phyloP scores from a whole-genome alignment of 257 asterid genomes.

The Salvia hispanica region DNA sequence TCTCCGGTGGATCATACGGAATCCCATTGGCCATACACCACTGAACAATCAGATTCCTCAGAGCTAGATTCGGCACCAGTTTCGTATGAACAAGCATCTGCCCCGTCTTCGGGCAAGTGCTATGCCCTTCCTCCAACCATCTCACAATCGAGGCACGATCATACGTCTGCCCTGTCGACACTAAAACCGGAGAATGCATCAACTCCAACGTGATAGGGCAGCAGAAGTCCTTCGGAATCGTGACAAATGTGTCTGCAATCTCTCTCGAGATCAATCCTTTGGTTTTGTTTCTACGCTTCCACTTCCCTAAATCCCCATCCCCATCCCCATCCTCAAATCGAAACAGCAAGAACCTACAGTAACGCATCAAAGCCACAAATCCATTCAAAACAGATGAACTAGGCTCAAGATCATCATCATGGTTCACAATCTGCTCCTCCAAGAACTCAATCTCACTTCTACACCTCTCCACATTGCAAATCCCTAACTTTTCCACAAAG shows the following conservation, averaged over 20 bases:
- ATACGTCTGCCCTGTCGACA: constrained; percentile 91
- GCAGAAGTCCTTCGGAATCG: constrained; percentile 78
- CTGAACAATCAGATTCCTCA: constrained; percentile 69
- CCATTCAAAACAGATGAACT: constrained; percentile 63
- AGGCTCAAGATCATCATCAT: constrained; percentile 86
- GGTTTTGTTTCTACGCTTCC: constrained; percentile 48
- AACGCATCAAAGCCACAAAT: constrained; percentile 69
- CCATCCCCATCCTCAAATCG: constrained; percentile 77
- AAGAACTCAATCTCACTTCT: constrained; percentile 78
- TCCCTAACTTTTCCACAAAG: constrained; percentile 59
- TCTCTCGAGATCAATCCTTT: constrained; percentile 58
- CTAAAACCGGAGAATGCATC: constrained; percentile 86
- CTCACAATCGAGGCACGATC: constrained; percentile 74
- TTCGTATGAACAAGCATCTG: constrained; percentile 67
- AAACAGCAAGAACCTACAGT: constrained; percentile 77
- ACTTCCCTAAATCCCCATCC: constrained; percentile 54
- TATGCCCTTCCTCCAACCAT: constrained; percentile 92
- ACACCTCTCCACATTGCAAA: constrained; percentile 55
- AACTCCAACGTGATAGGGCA: constrained; percentile 83
- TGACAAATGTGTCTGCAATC: constrained; percentile 69
- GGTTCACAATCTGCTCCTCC: constrained; percentile 85
- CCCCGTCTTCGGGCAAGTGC: constrained; percentile 86
- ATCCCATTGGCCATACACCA: constrained; percentile 81
- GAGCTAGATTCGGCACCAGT: constrained; percentile 69
- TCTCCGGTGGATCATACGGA: constrained; percentile 61